These are phyloP conservation scores for Phaeosphaeria sp. DNA, from an alignment of 2,329 filamentous ascomycete genomes.

Conservation along the genomic window DNA sequence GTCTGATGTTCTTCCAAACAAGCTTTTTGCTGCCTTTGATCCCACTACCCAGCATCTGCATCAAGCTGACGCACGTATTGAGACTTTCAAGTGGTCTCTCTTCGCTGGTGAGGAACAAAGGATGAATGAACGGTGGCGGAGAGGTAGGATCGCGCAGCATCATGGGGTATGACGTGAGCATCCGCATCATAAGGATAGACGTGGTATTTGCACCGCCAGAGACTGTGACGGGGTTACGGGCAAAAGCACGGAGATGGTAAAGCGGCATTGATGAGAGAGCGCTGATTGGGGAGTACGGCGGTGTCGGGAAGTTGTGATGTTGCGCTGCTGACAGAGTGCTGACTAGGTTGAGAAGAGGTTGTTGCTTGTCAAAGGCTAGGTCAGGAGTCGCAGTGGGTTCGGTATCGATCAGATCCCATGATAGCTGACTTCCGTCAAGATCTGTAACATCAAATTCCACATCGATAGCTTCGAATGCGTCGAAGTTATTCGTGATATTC, in stretches of 20 bases:
- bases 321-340: not conserved
- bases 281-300: not conserved
- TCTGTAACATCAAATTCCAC: not conserved
- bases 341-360: not conserved
- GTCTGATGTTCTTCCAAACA: constrained; percentile 54
- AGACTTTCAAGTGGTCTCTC: constrained; percentile 46
- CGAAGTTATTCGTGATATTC: not conserved
- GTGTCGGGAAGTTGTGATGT: not conserved
- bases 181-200: constrained; percentile 49
- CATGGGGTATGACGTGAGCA: constrained; percentile 51
- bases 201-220: constrained; percentile 39
- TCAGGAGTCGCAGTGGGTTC: not conserved
- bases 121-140: constrained; percentile 54
- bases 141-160: constrained; percentile 47
- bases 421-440: not conserved
- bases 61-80: constrained; percentile 51
- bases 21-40: constrained; percentile 47
- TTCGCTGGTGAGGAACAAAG: constrained; percentile 30
- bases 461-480: not conserved
- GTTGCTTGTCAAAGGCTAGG: not conserved
- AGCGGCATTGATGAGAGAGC: constrained; percentile 32
- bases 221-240: constrained; percentile 22
- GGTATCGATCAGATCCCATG: not conserved
- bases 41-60: constrained; percentile 49
- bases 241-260: constrained; percentile 31